These are phyloP conservation scores for Neurospora crassa DNA, from an alignment of 2,329 filamentous ascomycete species.

Conservation along the genomic window DNA sequence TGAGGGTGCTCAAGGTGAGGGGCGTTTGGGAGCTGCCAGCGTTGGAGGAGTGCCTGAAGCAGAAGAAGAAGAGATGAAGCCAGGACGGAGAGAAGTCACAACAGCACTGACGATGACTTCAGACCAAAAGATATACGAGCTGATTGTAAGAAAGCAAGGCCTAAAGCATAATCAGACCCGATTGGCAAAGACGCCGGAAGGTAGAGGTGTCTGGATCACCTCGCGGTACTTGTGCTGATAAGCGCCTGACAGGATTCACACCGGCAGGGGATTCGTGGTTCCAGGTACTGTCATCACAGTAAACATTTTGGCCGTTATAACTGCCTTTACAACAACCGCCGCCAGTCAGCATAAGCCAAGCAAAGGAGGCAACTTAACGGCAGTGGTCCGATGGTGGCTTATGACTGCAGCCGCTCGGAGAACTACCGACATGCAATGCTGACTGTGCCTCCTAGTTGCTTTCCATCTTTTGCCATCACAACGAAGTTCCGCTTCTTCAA, in stretches of 20 bases:
- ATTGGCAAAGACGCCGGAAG: not conserved
- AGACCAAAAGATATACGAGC: not conserved
- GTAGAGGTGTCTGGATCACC: not conserved
- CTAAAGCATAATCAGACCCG: not conserved
- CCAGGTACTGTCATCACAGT: not conserved
- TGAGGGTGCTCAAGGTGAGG: not conserved
- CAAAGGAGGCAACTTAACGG: not conserved
- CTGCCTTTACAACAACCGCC: not conserved
- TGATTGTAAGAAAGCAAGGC: not conserved
- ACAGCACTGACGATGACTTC: not conserved
- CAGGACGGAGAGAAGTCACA: not conserved
- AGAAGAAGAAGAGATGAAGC: not conserved
- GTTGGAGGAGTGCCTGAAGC: not conserved
- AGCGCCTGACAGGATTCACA: not conserved
- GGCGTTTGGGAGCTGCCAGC: not conserved
- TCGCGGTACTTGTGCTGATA: not conserved
- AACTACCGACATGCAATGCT: not conserved
- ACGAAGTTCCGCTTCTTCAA: not conserved
- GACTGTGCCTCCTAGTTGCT: not conserved
- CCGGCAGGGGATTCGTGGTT: not conserved
- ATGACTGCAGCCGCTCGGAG: not conserved
- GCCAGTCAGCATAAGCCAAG: not conserved
- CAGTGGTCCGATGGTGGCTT: not conserved
- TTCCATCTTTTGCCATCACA: not conserved
- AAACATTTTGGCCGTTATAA: not conserved